A percentile compares a stretch with the other conserved stretches of the same genome.
These are phyloP conservation scores for Globisporangium paroecandrum DNA, from an alignment of 352 stramenopile genomes.

Conservation along the genomic window DNA sequence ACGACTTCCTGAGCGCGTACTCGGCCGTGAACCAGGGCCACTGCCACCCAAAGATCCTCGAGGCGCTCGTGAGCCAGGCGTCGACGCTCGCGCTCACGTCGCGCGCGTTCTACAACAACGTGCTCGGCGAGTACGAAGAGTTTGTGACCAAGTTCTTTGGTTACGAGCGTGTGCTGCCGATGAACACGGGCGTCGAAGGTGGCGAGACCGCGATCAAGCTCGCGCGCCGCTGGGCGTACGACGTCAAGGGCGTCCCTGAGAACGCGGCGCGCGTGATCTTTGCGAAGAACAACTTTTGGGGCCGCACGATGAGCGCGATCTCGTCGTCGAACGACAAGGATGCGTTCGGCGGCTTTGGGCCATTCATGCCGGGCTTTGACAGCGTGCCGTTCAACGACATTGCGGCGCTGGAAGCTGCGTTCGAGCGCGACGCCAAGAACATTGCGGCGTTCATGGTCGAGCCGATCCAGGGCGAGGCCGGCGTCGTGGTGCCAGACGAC, in stretches of 20 bases:
- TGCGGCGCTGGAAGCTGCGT: slow-evolving; percentile 72
- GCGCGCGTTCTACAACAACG: slow-evolving; percentile 98
- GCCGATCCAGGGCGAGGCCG: slow-evolving; percentile 98
- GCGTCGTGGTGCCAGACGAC: slow-evolving; percentile 96
- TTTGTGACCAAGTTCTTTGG: slow-evolving; percentile 97
- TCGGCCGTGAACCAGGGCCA: slow-evolving; percentile 94
- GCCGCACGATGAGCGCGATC: slow-evolving; percentile 96
- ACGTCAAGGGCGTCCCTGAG: slow-evolving; percentile 94
- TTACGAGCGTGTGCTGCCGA: slow-evolving; percentile 96
- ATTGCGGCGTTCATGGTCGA: slow-evolving; percentile 99
- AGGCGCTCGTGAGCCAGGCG: slow-evolving; percentile 92
- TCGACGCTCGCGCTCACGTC: slow-evolving; percentile 95
- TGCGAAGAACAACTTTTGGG: slow-evolving; percentile 99
- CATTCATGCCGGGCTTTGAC: slow-evolving; percentile 97
- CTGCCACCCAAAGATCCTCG: slow-evolving; percentile 97
- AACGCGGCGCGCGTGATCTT: slow-evolving; percentile 95
- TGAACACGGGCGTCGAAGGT: slow-evolving; percentile 99
- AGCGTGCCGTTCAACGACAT: slow-evolving; percentile 93
- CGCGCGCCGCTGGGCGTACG: slow-evolving; percentile 95
- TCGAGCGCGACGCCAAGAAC: slow-evolving; percentile 79
- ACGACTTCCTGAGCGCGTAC: slow-evolving; percentile 96
- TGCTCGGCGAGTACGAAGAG: slow-evolving; percentile 96
- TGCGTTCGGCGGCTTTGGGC: slow-evolving; percentile 90
- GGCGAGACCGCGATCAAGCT: slow-evolving; percentile 98
- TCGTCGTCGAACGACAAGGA: slow-evolving; percentile 92